Conservation (phyloP, 2,329 filamentous ascomycete species). For the Coniochaeta sp. region DNA sequence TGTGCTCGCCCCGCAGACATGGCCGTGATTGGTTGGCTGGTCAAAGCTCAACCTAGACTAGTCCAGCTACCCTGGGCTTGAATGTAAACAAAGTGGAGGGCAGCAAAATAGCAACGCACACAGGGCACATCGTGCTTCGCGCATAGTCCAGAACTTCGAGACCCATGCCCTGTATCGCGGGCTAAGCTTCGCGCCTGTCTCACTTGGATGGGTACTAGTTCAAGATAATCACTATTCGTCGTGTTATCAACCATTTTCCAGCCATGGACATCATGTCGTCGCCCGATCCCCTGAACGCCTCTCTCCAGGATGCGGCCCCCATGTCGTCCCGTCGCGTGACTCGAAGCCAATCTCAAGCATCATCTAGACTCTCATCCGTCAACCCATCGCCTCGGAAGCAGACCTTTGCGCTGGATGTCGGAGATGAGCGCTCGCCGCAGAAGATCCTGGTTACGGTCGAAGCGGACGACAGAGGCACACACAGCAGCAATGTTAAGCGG, state of each 20-base stretch:
- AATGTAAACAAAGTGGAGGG: not conserved
- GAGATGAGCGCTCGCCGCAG: slow-evolving; percentile 40
- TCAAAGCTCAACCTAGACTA: not conserved
- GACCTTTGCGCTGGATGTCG: slow-evolving; percentile 49
- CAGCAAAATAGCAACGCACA: slow-evolving; percentile 2
- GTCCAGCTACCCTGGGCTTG: not conserved
- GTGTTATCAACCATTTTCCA: not conserved
- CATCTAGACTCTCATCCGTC: slow-evolving; percentile 18
- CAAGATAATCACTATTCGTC: not conserved
- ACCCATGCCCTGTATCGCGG: not conserved
- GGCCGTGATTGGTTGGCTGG: not conserved
- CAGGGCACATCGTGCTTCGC: not conserved
- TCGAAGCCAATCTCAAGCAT: slow-evolving; percentile 28
- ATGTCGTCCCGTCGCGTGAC: slow-evolving; percentile 34
- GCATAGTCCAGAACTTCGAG: not conserved
- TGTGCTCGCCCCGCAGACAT: not conserved
- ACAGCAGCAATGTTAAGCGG: slow-evolving; percentile 19
- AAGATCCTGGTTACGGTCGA: slow-evolving; percentile 49
- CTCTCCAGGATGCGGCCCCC: slow-evolving; percentile 21
- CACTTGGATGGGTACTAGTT: not conserved
- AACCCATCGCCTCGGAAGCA: slow-evolving; percentile 44
- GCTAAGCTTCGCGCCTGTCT: not conserved
- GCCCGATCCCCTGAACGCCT: slow-evolving; percentile 41
- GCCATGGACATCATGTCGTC: slow-evolving; percentile 37
- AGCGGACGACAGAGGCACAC: slow-evolving; percentile 25